These are phyloP conservation scores for Pholiota molesta DNA, from an alignment of 768 basidiomycete genomes.

Conservation along the genomic window DNA sequence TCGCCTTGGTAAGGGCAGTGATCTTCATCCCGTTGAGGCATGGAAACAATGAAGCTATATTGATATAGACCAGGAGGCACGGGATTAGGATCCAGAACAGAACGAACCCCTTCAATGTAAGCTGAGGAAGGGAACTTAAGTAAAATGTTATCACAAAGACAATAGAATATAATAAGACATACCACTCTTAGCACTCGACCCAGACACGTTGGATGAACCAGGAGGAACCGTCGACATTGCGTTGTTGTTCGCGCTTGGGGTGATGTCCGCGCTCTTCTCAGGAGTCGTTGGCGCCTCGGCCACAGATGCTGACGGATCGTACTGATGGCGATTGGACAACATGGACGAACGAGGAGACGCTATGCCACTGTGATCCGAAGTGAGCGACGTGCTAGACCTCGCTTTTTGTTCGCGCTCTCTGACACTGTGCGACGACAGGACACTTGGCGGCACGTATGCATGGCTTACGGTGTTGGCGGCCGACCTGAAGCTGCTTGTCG, in stretches of 20 bases:
- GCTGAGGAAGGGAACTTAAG: slow-evolving; percentile 47
- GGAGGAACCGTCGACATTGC: slow-evolving; percentile 85
- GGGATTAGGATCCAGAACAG: slow-evolving; percentile 94
- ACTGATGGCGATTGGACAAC: slow-evolving; percentile 70
- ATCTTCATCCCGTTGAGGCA: slow-evolving; percentile 97
- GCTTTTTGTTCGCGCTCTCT: slow-evolving; percentile 58
- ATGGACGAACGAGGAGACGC: slow-evolving; percentile 81
- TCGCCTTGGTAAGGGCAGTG: slow-evolving; percentile 93
- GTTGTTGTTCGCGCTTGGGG: slow-evolving; percentile 37
- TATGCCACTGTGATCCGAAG: slow-evolving; percentile 63
- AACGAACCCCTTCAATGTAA: slow-evolving; percentile 90
- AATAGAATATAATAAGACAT: slow-evolving; percentile 17
- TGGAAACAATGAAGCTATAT: slow-evolving; percentile 91
- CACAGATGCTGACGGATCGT: slow-evolving; percentile 34
- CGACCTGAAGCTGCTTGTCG: slow-evolving; percentile 84
- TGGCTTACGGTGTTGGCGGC: slow-evolving; percentile 63
- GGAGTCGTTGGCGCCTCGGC: slow-evolving; percentile 47
- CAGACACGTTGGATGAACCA: slow-evolving; percentile 82
- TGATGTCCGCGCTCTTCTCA: slow-evolving; percentile 46
- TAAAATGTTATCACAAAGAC: slow-evolving; percentile 11
- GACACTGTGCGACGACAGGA: slow-evolving; percentile 54
- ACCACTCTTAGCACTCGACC: slow-evolving; percentile 98
- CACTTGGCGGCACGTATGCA: slow-evolving; percentile 45
- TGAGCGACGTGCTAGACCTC: slow-evolving; percentile 70
- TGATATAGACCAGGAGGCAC: slow-evolving; percentile 92